Evolutionary conservation across 2,329 filamentous ascomycete species (phyloP).

Genomic region (Alternaria sp.): DNA sequence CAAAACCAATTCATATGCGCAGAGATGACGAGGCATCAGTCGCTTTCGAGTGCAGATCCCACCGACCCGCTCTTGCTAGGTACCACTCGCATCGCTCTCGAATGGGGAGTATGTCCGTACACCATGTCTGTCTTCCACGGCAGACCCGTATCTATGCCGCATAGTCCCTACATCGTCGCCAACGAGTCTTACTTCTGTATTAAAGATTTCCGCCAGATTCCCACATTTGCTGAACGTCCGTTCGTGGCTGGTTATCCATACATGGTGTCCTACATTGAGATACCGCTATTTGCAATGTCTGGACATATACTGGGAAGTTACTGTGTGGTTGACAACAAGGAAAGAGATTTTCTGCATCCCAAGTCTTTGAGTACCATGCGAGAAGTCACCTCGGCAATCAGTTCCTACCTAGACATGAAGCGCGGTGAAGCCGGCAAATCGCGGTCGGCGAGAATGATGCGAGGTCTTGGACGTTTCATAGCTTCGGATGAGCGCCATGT

Average conservation of each 20-base stretch:
- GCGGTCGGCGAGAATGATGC: slow-evolving; percentile 22
- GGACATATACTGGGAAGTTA: slow-evolving; percentile 24
- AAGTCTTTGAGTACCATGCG: slow-evolving; percentile 10
- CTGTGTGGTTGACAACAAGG: slow-evolving; percentile 21
- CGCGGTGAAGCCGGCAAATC: slow-evolving; percentile 15
- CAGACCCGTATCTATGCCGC: slow-evolving; percentile 7
- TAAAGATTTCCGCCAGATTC: slow-evolving; percentile 20
- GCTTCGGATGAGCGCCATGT: slow-evolving; percentile 4
- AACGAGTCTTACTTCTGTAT: slow-evolving; percentile 18
- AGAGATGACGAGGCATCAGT: slow-evolving; percentile 22
- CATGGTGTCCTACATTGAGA: slow-evolving; percentile 22
- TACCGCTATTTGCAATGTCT: slow-evolving; percentile 18
- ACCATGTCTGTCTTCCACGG: slow-evolving; percentile 22
- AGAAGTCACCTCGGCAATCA: slow-evolving; percentile 19
- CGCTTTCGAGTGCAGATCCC: slow-evolving; percentile 12
- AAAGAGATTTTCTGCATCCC: slow-evolving; percentile 17
- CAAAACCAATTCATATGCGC: slow-evolving; percentile 23
- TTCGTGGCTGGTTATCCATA: slow-evolving; percentile 17
- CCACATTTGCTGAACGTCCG: slow-evolving; percentile 15
- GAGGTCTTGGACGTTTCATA: slow-evolving; percentile 20
- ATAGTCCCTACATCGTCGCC: slow-evolving; percentile 14
- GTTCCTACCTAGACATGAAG: slow-evolving; percentile 20
- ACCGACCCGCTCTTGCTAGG: slow-evolving; percentile 15
- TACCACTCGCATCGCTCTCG: slow-evolving; percentile 16
- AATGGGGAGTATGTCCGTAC: slow-evolving; percentile 25